Conservation (phyloP, 2,329 filamentous ascomycete species). For the Ophiostoma pallidulum region DNA sequence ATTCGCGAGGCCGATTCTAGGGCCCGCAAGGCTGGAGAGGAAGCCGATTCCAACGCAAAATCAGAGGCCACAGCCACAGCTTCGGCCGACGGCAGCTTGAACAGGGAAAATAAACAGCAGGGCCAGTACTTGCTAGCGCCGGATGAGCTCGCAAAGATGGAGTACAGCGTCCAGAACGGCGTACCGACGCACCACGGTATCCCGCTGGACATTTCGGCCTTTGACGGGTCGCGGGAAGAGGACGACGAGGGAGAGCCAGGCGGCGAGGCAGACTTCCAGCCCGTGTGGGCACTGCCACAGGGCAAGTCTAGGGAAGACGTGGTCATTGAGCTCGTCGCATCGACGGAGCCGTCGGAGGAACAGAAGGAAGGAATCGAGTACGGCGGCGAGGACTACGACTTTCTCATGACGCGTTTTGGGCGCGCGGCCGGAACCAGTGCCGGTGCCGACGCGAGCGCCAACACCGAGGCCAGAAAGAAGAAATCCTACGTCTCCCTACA, state of each 20-base stretch:
- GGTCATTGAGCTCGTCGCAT: slow-evolving; percentile 9
- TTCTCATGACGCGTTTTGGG: neutral
- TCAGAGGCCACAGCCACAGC: neutral
- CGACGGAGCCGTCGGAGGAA: neutral
- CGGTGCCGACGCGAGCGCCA: neutral
- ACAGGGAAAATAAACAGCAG: neutral
- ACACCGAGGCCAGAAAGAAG: neutral
- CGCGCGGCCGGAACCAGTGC: neutral
- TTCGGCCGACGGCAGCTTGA: neutral
- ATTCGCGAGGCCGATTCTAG: neutral
- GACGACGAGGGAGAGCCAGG: slow-evolving; percentile 5
- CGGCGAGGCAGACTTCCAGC: slow-evolving; percentile 9
- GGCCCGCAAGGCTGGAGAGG: neutral
- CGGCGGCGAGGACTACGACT: slow-evolving; percentile 2
- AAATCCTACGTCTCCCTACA: too few relatives aligned
- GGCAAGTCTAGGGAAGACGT: slow-evolving; percentile 13
- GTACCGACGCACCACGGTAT: slow-evolving; percentile 25
- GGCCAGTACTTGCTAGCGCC: slow-evolving; percentile 2
- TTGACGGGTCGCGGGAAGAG: slow-evolving; percentile 5
- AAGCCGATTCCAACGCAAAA: neutral
- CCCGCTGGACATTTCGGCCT: slow-evolving; percentile 13
- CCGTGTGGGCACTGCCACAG: slow-evolving; percentile 15
- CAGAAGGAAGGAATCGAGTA: neutral
- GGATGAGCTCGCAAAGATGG: slow-evolving; percentile 17
- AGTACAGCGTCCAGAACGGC: slow-evolving; percentile 21